Base-by-base conservation (phyloP, 1,284 basidiomycete species). In the Thecaphora frezii region DNA sequence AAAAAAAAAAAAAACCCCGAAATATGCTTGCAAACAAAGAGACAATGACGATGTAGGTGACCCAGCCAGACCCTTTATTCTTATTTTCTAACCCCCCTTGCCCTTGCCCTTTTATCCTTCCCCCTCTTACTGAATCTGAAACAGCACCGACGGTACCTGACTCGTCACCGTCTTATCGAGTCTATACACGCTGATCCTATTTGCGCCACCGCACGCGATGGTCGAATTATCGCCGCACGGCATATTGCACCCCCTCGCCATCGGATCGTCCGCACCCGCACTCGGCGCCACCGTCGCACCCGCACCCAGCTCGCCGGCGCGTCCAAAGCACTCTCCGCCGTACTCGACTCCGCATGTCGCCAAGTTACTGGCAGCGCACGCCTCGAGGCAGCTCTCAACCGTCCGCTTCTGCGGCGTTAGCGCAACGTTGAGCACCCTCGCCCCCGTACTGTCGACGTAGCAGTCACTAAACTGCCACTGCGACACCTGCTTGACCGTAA, bases 141-240 rank as follows among this genome's bases (percentile, higher is more conserved):
- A n/a, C n/a, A n/a, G n/a, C n/a, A n/a, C n/a, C n/a, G n/a, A n/a
- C n/a, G n/a, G n/a, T n/a, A n/a, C n/a, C n/a, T n/a, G n/a, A n/a
- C n/a, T n/a, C n/a, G n/a, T n/a, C n/a, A n/a, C n/a, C n/a, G n/a
- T n/a, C n/a, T n/a, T n/a, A n/a, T 42, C 48, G 48, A 51, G 37
- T 8, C 24, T 41, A 65, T 66, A 81, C 36, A 81, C 54, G 45
- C 76, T 73, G 26, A 77, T 36, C 10, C 70, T 57, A 55, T 62
- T 75, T 39, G 56, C 46, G 25, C 77, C 78, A 43, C 80, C 80
- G 49, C 80, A 80, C 2, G 66, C 75, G 54, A 78, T 70, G 14
- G 56, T 53, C 8, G 56, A 38, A 51, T 79, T 67, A n/a, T 75
- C 79, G 14, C 52, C 50, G 53, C 80, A 81, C 3, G 69, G 55